A percentile compares a stretch with the other conserved stretches of the same genome.
Conservation (phyloP, 2,329 filamentous ascomycete species). For the Tympanopsis confertula region DNA sequence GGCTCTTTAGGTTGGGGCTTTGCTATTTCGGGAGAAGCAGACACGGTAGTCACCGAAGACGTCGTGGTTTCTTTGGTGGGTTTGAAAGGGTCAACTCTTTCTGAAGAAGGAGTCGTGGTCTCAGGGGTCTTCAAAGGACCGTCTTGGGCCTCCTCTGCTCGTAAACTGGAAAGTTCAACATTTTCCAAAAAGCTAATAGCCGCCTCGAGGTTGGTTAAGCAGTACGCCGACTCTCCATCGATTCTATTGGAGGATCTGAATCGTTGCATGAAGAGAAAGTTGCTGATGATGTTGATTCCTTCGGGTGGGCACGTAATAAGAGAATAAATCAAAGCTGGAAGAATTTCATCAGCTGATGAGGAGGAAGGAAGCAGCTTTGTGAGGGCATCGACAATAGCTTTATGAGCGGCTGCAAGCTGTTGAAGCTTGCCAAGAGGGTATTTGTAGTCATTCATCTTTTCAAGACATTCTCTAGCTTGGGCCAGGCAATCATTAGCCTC, state of each 20-base stretch:
- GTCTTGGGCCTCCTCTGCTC: conserved; percentile 35
- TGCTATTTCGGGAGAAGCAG: neutral
- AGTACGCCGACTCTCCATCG: conserved; percentile 56
- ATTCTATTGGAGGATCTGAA: conserved; percentile 47
- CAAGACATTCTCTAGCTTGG: conserved; percentile 36
- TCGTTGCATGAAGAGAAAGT: conserved; percentile 51
- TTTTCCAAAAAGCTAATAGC: conserved; percentile 56
- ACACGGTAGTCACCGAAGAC: neutral
- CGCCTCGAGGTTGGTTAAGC: conserved; percentile 54
- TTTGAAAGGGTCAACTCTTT: neutral
- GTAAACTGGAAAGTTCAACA: conserved; percentile 51
- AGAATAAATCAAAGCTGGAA: conserved; percentile 54
- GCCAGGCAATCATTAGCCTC: conserved; percentile 43
- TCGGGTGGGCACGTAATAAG: conserved; percentile 51
- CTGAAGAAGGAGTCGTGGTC: too few species aligned
- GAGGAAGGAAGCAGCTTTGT: conserved; percentile 47
- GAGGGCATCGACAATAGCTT: conserved; percentile 53
- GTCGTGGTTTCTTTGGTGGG: neutral
- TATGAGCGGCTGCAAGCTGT: conserved; percentile 49
- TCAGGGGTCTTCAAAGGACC: conserved; percentile 26
- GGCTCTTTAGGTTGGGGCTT: neutral
- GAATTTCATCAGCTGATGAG: conserved; percentile 55
- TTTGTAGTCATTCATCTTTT: conserved; percentile 49
- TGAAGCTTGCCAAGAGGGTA: conserved; percentile 52
- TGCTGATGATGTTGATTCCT: conserved; percentile 51